phyloP scores from a whole-genome alignment of 345 rosid genomes.

The Hypericum perforatum region DNA sequence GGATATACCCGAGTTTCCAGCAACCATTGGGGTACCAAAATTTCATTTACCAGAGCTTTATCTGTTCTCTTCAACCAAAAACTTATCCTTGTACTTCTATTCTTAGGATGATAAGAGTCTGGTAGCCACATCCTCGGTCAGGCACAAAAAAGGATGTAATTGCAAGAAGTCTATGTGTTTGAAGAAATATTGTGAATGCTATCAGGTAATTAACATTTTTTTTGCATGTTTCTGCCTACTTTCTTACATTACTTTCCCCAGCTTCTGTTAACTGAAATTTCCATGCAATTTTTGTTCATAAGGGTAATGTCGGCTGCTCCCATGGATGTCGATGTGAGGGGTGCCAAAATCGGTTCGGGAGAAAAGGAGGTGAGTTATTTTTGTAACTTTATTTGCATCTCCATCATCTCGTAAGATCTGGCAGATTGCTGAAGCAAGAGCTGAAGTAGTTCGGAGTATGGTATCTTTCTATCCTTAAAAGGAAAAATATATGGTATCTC shows the following conservation, averaged over 20 bases:
- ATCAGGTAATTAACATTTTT: slow-evolving; percentile 31
- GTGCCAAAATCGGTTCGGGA: slow-evolving; percentile 49
- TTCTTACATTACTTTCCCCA: not conserved
- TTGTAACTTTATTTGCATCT: too few species aligned
- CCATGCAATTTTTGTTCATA: slow-evolving; percentile 7
- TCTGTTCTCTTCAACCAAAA: not conserved
- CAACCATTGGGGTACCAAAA: slow-evolving; percentile 18
- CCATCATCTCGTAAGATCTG: too few species aligned
- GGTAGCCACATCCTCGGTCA: slow-evolving; percentile 32
- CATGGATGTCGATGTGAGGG: slow-evolving; percentile 57
- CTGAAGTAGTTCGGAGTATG: too few species aligned
- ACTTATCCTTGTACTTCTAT: slow-evolving; percentile 9
- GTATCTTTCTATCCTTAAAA: too few species aligned
- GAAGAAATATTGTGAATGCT: slow-evolving; percentile 68
- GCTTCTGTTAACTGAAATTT: slow-evolving; percentile 8
- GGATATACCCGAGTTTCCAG: slow-evolving; percentile 12
- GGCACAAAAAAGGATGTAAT: slow-evolving; percentile 59
- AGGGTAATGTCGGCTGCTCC: slow-evolving; percentile 59
- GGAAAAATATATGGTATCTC: too few species aligned
- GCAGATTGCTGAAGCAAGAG: too few species aligned
- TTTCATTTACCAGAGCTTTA: not conserved
- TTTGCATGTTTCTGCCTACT: not conserved
- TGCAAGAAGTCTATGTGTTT: slow-evolving; percentile 62
- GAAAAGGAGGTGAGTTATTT: slow-evolving; percentile 38
- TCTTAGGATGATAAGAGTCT: slow-evolving; percentile 31